phyloP scores from a whole-genome alignment of 192 early-diverging fungal genomes.

The Entomortierella lignicola region DNA sequence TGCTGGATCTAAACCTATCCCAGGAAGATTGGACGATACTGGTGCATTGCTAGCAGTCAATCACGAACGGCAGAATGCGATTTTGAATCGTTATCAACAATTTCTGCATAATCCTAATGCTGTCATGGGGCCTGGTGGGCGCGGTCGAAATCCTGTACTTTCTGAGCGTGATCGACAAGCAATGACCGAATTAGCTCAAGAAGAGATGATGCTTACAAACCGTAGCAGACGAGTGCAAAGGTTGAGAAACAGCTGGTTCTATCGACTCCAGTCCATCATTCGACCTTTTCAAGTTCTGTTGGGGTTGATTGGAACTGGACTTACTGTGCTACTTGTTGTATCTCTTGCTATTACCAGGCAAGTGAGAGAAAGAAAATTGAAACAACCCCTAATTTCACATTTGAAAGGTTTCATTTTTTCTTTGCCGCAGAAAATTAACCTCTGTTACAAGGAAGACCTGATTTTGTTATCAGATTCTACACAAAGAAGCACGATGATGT shows the following conservation, averaged over 20 bases:
- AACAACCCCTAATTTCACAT: too few species aligned
- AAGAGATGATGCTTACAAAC: constrained; percentile 31
- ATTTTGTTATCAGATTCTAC: too few species aligned
- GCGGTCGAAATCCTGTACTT: constrained; percentile 5
- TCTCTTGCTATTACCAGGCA: constrained; percentile 41
- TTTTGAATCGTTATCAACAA: constrained; percentile 24
- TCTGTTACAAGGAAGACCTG: too few species aligned
- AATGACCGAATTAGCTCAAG: constrained; percentile 19
- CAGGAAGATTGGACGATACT: constrained; percentile 4
- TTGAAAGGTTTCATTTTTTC: too few species aligned
- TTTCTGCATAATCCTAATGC: neutral
- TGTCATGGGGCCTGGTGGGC: neutral
- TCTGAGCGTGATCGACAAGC: constrained; percentile 28
- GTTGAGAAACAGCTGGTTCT: constrained; percentile 25
- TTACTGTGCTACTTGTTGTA: constrained; percentile 22
- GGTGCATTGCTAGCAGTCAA: constrained; percentile 16
- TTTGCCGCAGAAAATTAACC: too few species aligned
- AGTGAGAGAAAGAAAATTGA: too few species aligned
- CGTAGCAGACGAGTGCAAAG: constrained; percentile 10
- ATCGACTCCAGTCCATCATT: constrained; percentile 31
- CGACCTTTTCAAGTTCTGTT: constrained; percentile 39
- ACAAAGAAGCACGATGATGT: too few species aligned
- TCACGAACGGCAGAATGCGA: constrained; percentile 21
- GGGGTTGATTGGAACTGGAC: constrained; percentile 12
- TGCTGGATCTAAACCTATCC: constrained; percentile 24